Evolutionary conservation across 2,329 filamentous ascomycete genomes (phyloP).

Genomic region (Sporothrix curviconia): DNA sequence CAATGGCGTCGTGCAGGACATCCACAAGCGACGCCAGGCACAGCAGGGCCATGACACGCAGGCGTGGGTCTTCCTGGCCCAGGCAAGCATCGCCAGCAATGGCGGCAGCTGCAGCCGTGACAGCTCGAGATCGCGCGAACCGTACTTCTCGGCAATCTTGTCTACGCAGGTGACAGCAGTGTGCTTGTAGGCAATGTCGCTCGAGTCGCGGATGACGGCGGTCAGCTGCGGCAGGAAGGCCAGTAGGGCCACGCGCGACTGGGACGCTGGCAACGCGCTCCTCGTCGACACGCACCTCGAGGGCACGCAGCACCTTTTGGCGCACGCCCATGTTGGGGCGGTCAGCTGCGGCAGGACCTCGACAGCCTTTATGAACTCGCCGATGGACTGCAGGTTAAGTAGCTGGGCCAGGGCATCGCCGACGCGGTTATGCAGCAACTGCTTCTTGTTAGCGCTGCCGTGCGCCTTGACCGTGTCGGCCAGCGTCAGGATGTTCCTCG

Average conservation of each 20-base stretch:
- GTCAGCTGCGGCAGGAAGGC: constrained; percentile 75
- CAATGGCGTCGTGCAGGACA: constrained; percentile 77
- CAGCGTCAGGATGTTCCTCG: constrained; percentile 57
- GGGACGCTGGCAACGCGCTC: constrained; percentile 62
- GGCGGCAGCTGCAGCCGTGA: constrained; percentile 66
- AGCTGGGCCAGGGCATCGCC: constrained; percentile 70
- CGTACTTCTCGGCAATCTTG: constrained; percentile 89
- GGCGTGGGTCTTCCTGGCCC: constrained; percentile 62
- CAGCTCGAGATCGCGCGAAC: constrained; percentile 77
- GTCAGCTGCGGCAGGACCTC: constrained; percentile 73
- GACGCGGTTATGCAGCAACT: constrained; percentile 50
- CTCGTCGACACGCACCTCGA: constrained; percentile 71
- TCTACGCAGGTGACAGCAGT: constrained; percentile 86
- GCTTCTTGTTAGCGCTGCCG: constrained; percentile 21
- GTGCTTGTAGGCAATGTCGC: constrained; percentile 70
- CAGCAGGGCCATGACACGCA: constrained; percentile 77
- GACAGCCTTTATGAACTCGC: constrained; percentile 83
- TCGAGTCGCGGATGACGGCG: constrained; percentile 64
- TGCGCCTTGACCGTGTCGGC: constrained; percentile 54
- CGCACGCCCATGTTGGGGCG: constrained; percentile 68
- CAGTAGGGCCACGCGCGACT: constrained; percentile 64
- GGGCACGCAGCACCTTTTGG: constrained; percentile 70
- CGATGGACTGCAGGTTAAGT: constrained; percentile 77
- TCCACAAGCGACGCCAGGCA: constrained; percentile 86
- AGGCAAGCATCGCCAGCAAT: constrained; percentile 73